Conservation (phyloP, 139 green algal genomes). For the Auxenochlorella pyrenoidosa region DNA sequence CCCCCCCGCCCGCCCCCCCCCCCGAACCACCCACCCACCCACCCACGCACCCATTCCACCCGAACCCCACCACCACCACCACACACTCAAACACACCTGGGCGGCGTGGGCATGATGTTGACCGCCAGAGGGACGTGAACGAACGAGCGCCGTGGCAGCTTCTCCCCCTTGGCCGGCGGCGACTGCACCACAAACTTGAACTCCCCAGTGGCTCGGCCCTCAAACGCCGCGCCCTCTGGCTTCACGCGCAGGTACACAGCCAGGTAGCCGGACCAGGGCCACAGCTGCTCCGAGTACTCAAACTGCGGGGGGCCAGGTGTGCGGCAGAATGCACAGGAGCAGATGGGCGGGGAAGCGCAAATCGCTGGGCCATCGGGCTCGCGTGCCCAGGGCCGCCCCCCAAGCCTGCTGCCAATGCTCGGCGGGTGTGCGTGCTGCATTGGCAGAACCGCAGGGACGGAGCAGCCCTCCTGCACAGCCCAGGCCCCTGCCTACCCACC, state of each 20-base stretch:
- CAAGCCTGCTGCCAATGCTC: no score
- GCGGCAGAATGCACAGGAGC: no score
- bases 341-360: no score
- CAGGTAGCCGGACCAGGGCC: constrained; percentile 97
- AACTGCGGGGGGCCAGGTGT: constrained; percentile 1
- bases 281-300: constrained; percentile 72
- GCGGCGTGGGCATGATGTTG: constrained; percentile 76
- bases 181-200: constrained; percentile 83
- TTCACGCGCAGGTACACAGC: constrained; percentile 88
- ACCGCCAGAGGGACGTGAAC: constrained; percentile 75
- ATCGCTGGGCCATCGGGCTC: no score
- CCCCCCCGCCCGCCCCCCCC: no score
- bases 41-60: no score
- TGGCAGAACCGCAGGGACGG: no score
- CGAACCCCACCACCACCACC: no score
- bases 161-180: constrained; percentile 61
- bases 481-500: background rate
- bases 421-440: no score
- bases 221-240: constrained; percentile 45
- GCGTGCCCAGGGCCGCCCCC: no score
- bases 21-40: no score
- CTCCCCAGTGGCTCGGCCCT: constrained; percentile 48
- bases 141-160: constrained; percentile 30
- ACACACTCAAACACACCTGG: constrained; percentile 60
- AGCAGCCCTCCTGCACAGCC: background rate